phyloP scores from a whole-genome alignment of 2,329 filamentous ascomycete species.

The Arthrobotrys megalospora region DNA sequence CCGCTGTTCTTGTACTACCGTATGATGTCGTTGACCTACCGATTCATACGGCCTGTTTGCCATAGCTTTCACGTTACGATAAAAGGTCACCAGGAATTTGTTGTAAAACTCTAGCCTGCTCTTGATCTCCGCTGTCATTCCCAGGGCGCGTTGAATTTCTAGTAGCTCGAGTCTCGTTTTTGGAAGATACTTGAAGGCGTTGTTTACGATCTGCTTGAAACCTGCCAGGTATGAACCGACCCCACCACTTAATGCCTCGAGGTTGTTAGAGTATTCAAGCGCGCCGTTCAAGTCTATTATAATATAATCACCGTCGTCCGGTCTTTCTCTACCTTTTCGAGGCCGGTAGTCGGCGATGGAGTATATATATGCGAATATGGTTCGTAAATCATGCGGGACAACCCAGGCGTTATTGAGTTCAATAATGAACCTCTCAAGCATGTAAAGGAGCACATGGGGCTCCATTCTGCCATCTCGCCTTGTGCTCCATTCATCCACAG shows the following conservation, averaged over 20 bases:
- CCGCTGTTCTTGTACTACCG: background rate
- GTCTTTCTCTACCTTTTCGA: background rate
- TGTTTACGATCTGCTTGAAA: background rate
- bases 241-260: background rate
- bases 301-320: background rate
- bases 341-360: background rate
- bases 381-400: background rate
- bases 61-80: background rate
- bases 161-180: background rate
- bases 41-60: background rate
- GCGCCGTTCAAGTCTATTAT: constrained; percentile 25
- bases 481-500: constrained; percentile 7
- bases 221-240: background rate
- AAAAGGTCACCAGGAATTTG: background rate
- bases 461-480: background rate
- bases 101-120: constrained; percentile 18
- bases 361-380: constrained; percentile 22
- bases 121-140: background rate
- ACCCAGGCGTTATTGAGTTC: background rate
- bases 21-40: background rate
- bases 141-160: background rate
- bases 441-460: background rate
- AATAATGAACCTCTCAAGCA: background rate
- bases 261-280: background rate
- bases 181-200: constrained; percentile 28